These are phyloP conservation scores for Pseudocercospora fijiensis DNA, from an alignment of 2,329 filamentous ascomycete genomes.

Conservation along the genomic window DNA sequence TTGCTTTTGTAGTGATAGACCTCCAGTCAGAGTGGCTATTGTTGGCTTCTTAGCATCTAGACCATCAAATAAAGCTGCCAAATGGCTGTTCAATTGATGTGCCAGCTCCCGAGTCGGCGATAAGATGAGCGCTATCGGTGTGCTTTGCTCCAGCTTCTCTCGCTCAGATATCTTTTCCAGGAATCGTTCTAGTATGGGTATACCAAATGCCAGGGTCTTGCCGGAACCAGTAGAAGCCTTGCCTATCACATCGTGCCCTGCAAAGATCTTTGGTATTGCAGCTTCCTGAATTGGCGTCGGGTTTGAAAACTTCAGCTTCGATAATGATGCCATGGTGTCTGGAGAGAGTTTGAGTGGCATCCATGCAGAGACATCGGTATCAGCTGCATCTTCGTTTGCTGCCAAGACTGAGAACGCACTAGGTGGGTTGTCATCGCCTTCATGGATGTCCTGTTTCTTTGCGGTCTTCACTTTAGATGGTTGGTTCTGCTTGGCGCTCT, in stretches of 20 bases:
- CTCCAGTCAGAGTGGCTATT: conserved; percentile 87
- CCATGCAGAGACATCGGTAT: conserved; percentile 77
- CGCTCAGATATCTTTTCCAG: conserved; percentile 49
- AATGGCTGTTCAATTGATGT: conserved; percentile 82
- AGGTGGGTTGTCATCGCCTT: neutral
- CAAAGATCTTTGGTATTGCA: conserved; percentile 77
- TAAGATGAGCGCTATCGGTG: conserved; percentile 73
- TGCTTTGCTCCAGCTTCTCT: conserved; percentile 36
- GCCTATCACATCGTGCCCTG: conserved; percentile 86
- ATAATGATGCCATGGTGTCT: conserved; percentile 68
- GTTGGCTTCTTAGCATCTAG: conserved; percentile 57
- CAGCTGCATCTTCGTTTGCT: conserved; percentile 52
- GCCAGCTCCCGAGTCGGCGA: conserved; percentile 92
- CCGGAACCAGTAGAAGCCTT: conserved; percentile 96
- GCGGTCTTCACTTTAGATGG: conserved; percentile 30
- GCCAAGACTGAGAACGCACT: conserved; percentile 50
- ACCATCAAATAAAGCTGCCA: conserved; percentile 69
- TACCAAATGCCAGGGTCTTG: conserved; percentile 91
- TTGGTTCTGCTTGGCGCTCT: conserved; percentile 29
- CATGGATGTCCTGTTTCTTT: conserved; percentile 8
- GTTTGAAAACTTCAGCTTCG: conserved; percentile 73
- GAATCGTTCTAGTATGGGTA: conserved; percentile 86
- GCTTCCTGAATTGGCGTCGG: conserved; percentile 80
- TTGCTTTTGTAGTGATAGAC: conserved; percentile 92
- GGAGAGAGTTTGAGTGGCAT: conserved; percentile 69